Evolutionary conservation across 176 grass and related monocot genomes (phyloP).

Genomic region (Poa pratensis): DNA sequence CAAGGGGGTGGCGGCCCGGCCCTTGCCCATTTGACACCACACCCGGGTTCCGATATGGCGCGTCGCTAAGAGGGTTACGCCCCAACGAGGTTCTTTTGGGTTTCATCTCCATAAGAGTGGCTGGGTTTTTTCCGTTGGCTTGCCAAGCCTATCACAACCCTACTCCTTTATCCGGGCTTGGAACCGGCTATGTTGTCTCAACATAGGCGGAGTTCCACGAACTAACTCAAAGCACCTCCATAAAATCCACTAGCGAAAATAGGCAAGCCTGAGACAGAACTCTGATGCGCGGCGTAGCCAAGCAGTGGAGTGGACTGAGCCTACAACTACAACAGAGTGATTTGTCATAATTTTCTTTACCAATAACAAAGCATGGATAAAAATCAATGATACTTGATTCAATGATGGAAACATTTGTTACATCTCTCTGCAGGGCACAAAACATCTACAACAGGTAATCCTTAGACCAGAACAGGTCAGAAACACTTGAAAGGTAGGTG

Average conservation of each 20-base stretch:
- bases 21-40: too few species aligned
- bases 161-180: too few species aligned
- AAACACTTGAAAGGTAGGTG: background rate
- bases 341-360: background rate
- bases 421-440: background rate
- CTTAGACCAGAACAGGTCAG: background rate
- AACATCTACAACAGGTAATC: background rate
- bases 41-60: too few species aligned
- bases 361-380: background rate
- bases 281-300: background rate
- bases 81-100: too few species aligned
- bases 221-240: background rate
- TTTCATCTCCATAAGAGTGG: too few species aligned
- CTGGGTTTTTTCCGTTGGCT: too few species aligned
- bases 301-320: background rate
- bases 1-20: too few species aligned
- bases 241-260: background rate
- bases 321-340: background rate
- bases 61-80: too few species aligned
- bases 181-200: too few species aligned
- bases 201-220: too few species aligned
- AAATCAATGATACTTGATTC: background rate
- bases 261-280: too few species aligned
- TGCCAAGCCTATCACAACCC: too few species aligned
- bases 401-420: background rate